Evolutionary conservation across 768 basidiomycete genomes (phyloP), one percentile per base, ranked within the genome.

Genomic region (Guyanaporus albipodus): DNA sequence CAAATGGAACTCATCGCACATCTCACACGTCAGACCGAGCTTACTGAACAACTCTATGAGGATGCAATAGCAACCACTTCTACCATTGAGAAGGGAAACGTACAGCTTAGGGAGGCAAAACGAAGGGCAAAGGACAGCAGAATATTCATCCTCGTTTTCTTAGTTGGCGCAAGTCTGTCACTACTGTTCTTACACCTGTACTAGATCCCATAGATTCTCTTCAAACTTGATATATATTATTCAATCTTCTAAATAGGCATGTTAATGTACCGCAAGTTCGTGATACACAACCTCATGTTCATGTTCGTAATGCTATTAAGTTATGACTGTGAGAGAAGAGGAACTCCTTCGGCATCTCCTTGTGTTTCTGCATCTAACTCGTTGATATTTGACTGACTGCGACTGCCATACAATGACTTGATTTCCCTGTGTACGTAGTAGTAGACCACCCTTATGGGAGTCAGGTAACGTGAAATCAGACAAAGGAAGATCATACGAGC

Each of bases 101-200:
- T 77, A 34, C 91, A 99, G 67, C 74, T 99, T 46, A 83, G 79
- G 64, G 91, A 93, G 70, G 95, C 96, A 14, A 82, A 82, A 64
- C 77, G 90, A 64, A 75, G 93, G 46, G 87, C 86, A 24, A 83
- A 87, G 57, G 94, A 96, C 57, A 80, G 89, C 32, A 75, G 96
- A 65, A 71, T 93, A 54, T 98, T 91, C 70, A 79, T 99, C 54
- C 71, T 99, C 32, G 71, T 96, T 18, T 97, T 99, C 69, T 77
- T 99, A 46, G 72, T 98, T 32, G 91, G 94, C 15, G 92, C 95
- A 8, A 91, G 87, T 66, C 67, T 96, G 55, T 91, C 91, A 38
- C 66, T 99, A 53, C 72, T 99, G 36, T 99, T 97, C 77, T 68
- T 98, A 56, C 93, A 98, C 67, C 85, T 86, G 68, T 97, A 96